Conservation (phyloP, 768 basidiomycete species). For the Russula virescens region DNA sequence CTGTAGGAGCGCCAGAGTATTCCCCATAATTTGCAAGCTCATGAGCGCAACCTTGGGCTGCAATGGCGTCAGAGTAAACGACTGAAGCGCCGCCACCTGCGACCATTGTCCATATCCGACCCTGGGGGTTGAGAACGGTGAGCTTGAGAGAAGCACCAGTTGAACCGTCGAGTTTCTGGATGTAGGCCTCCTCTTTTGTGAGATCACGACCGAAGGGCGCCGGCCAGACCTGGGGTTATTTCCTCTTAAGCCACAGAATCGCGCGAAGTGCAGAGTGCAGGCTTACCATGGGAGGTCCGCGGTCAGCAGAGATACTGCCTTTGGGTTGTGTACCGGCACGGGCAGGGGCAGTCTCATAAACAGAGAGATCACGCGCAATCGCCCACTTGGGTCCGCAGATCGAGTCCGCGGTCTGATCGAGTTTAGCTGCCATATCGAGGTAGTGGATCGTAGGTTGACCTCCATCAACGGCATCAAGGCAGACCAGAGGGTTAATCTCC, state of each 20-base stretch:
- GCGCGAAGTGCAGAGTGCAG: neutral
- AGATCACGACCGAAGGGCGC: conserved; percentile 96
- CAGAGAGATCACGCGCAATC: conserved; percentile 82
- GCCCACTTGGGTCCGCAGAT: conserved; percentile 99
- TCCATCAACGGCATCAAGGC: conserved; percentile 72
- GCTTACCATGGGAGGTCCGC: conserved; percentile 91
- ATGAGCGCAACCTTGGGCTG: conserved; percentile 90
- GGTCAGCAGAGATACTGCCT: conserved; percentile 73
- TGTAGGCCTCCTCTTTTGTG: conserved; percentile 99
- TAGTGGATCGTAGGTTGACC: conserved; percentile 81
- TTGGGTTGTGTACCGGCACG: conserved; percentile 40
- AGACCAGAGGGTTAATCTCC: conserved; percentile 98
- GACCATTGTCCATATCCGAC: conserved; percentile 99
- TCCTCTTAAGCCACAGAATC: neutral
- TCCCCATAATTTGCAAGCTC: conserved; percentile 99
- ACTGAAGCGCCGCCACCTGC: conserved; percentile 89
- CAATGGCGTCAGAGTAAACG: conserved; percentile 70
- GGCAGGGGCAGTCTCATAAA: conserved; percentile 53
- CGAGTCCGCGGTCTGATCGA: conserved; percentile 98
- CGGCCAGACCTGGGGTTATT: conserved; percentile 57
- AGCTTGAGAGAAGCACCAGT: conserved; percentile 98
- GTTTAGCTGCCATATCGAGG: conserved; percentile 99
- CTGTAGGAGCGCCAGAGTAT: conserved; percentile 96
- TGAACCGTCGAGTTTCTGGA: conserved; percentile 94
- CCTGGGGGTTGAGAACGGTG: conserved; percentile 91